Evolutionary conservation across 495 filamentous ascomycete genomes (phyloP).

Genomic region (Aspergillus asperescens): DNA sequence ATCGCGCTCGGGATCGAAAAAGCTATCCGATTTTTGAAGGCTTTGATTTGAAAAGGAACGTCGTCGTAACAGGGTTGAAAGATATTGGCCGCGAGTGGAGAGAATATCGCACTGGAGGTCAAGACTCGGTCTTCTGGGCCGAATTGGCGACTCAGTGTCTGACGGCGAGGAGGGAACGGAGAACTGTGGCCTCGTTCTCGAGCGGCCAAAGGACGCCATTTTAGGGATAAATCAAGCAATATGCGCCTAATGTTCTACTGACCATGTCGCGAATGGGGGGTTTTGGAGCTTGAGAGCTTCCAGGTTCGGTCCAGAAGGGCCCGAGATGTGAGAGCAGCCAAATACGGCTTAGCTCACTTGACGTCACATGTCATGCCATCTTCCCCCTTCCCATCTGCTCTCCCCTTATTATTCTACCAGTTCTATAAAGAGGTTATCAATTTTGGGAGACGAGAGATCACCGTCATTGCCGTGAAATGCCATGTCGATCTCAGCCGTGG

Average conservation of each 20-base stretch:
- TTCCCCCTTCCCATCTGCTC: no score
- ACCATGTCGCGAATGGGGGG: no score
- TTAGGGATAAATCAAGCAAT: background rate
- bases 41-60: constrained; percentile 22
- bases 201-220: constrained; percentile 9
- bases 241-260: no score
- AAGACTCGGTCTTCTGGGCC: constrained; percentile 29
- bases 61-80: constrained; percentile 24
- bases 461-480: no score
- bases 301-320: no score
- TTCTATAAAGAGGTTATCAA: no score
- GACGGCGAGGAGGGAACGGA: constrained; percentile 18
- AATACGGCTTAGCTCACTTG: no score
- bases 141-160: constrained; percentile 16
- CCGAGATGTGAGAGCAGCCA: no score
- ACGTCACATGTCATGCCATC: no score
- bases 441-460: no score
- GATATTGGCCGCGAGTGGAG: constrained; percentile 35
- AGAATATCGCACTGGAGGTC: constrained; percentile 32
- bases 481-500: background rate
- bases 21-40: constrained; percentile 18
- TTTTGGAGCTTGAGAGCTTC: no score
- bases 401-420: no score
- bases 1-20: constrained; percentile 17
- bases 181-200: constrained; percentile 3